Evolutionary conservation across 1,139 yeast genomes (phyloP), one percentile per base, ranked within the genome.

Genomic region (Pichia sp.): DNA sequence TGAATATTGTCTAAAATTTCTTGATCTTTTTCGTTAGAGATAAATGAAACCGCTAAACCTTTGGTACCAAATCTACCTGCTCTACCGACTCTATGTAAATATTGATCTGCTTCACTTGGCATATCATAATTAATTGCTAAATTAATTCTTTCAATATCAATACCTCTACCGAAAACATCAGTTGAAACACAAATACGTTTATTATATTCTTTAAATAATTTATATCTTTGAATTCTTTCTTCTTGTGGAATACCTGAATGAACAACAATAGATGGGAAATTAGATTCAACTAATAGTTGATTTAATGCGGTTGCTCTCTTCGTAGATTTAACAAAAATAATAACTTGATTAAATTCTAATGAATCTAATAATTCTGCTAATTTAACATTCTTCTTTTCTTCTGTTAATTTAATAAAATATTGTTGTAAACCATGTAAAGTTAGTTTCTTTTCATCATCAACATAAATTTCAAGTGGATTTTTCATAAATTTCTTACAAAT

Each of bases 31-130:
- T 80, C 83, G 46, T 79, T 73, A 31, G 94, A 76, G 42, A 91
- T 95, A 56, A 91, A 85, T 38, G 96, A 87, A 48, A 91, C 76
- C 42, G 96, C 95, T 59, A 91, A 80, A 70, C 98, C 98, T 72
- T 91, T 91, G 64, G 98, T 91, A 74, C 98, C 98, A 60, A 91
- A 91, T 76, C 98, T 88, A 69, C 98, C 98, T 55, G 98, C 98
- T 79, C 98, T 88, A 64, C 98, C 98, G 50, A 91, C 98, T 72
- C 98, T 86, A 74, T 91, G 98, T 64, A 91, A 78, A 69, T 91
- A 91, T 69, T 91, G 96, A 68, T 91, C 98, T 51, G 97, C 96
- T 69, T 87, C 96, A 53, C 67, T 72, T 54, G 84, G 83, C 69
- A 86, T 70, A 69, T 91, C 98, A 68, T 91, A 91, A 74, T 91